A percentile compares a stretch with the other conserved stretches of the same genome.
These are phyloP conservation scores for Tilletia horrida DNA, from an alignment of 1,284 basidiomycete genomes.

Conservation along the genomic window DNA sequence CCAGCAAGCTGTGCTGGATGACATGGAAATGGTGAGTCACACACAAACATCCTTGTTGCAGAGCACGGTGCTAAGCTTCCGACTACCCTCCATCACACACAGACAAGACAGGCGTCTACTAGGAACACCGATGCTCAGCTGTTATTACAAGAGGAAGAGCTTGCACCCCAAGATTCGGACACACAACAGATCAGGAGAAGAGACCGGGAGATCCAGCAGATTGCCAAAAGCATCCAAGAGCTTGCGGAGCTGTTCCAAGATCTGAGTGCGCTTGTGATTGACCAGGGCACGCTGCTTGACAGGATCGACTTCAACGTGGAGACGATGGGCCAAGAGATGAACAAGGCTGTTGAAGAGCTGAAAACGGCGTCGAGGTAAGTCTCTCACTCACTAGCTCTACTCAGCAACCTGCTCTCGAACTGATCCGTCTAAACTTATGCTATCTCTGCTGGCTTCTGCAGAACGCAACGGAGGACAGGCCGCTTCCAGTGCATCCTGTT, in stretches of 20 bases:
- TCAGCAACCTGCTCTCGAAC: no score
- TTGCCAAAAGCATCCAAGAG: constrained; percentile 84
- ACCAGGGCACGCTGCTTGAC: constrained; percentile 94
- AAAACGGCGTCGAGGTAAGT: constrained; percentile 64
- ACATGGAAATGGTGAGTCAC: constrained; percentile 43
- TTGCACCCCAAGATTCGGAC: constrained; percentile 18
- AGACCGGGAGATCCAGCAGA: constrained; percentile 76
- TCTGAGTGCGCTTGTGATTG: constrained; percentile 85
- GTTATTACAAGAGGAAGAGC: constrained; percentile 24
- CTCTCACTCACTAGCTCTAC: no score
- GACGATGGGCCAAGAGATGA: constrained; percentile 74
- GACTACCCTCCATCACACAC: no score
- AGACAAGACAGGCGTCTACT: constrained; percentile 15
- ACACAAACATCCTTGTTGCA: constrained; percentile 54
- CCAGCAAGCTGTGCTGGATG: constrained; percentile 43
- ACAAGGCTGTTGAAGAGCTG: constrained; percentile 80
- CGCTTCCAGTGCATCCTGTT: constrained; percentile 88
- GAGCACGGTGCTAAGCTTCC: no score
- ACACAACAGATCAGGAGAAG: constrained; percentile 43
- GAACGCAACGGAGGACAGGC: constrained; percentile 88
- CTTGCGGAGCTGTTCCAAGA: constrained; percentile 96
- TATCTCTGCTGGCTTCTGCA: no score
- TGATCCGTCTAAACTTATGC: background rate
- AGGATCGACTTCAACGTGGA: constrained; percentile 97
- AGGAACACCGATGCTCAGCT: constrained; percentile 26